Evolutionary conservation across 352 stramenopile species (phyloP), one percentile per base, ranked within the genome.

Genomic region (Plasmopara halstedii): DNA sequence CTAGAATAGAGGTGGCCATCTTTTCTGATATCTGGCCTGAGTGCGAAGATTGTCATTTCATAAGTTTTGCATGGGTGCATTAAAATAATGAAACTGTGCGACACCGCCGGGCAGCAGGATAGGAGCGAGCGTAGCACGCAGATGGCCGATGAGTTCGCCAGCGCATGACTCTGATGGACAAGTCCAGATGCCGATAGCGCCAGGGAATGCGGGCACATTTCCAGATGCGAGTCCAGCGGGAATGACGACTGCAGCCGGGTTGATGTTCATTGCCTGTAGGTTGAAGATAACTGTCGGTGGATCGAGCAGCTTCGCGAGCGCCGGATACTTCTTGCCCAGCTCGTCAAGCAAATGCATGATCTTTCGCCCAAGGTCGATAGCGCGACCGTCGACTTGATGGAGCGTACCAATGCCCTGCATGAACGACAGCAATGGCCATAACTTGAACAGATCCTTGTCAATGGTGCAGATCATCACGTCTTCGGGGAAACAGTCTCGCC

Each of bases 391-490:
- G 33, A 38, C 33, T 38, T 38, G 33, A 38, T 38, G 33, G 14
- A 38, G 33, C 33, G 33, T 38, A 15, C 33, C 33, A 38, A 38
- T 38, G 11, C 33, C 33, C n/a, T 38, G 33, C 33, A 38, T 38
- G 33, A 38, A 38, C 33, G 33, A 38, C 33, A 38, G 33, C 33
- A 38, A 38, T 38, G 33, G 33, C 33, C 33, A 38, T 19, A 38
- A 21, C n/a, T 38, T 38, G 14, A 38, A 22, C 2, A 38, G 33
- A 22, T 38, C 33, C 33, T 38, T 38, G 33, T 38, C 14, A 19
- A 38, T 38, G n/a, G 3, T 38, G n/a, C 33, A 38, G 1, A 6
- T 38, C 33, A 38, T 38, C 33, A 38, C 33, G 33, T 38, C 33
- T 38, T 38, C 33, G n/a, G 14, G 33, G n/a, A 38, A 38, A 22